These are phyloP conservation scores for Phoma sp. DNA, from an alignment of 2,329 filamentous ascomycete species.

Conservation along the genomic window DNA sequence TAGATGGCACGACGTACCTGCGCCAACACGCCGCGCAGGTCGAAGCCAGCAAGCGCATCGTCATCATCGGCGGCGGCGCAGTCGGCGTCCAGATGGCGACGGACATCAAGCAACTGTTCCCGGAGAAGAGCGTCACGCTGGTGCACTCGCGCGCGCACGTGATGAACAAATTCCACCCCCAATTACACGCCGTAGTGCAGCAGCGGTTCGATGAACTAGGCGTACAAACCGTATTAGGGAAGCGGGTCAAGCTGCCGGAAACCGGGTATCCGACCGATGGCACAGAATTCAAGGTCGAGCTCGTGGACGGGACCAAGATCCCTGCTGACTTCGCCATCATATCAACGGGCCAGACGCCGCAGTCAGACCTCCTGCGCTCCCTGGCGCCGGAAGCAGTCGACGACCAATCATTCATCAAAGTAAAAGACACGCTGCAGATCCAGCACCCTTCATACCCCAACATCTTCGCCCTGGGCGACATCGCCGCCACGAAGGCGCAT, in stretches of 20 bases:
- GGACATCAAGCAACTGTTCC: conserved; percentile 64
- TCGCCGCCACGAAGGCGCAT: conserved; percentile 51
- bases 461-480: conserved; percentile 70
- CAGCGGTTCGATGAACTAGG: conserved; percentile 59
- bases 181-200: conserved; percentile 51
- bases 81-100: conserved; percentile 68
- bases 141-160: conserved; percentile 63
- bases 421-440: conserved; percentile 65
- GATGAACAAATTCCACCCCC: conserved; percentile 56
- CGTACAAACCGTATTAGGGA: conserved; percentile 51
- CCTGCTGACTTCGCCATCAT: conserved; percentile 52
- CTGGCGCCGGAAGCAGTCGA: conserved; percentile 56
- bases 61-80: conserved; percentile 62
- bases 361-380: conserved; percentile 57
- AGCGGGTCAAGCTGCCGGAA: background rate
- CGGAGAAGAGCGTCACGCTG: conserved; percentile 62
- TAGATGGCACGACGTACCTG: conserved; percentile 30
- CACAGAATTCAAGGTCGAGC: background rate
- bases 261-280: conserved; percentile 2
- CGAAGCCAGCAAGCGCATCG: conserved; percentile 53
- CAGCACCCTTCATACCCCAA: conserved; percentile 55
- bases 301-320: conserved; percentile 1
- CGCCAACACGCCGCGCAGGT: conserved; percentile 60
- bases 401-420: conserved; percentile 55
- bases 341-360: conserved; percentile 66